A percentile compares a stretch with the other conserved stretches of the same genome.
Conservation (phyloP, 306 rosid genomes). For the Ammopiptanthus mongolicus region DNA sequence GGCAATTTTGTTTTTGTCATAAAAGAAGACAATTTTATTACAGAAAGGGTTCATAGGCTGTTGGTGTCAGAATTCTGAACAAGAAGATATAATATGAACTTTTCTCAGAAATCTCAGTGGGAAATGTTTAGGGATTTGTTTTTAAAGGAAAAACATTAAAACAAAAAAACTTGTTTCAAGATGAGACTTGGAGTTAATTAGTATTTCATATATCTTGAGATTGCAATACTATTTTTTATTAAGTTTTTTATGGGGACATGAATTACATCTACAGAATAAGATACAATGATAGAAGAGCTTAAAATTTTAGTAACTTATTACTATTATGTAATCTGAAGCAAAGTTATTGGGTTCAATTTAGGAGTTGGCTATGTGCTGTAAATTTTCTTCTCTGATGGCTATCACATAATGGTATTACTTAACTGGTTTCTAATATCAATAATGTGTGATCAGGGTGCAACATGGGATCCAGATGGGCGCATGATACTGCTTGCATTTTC, state of each 20-base stretch:
- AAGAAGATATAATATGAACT: background rate
- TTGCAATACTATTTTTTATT: background rate
- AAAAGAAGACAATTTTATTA: background rate
- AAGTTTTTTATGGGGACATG: background rate
- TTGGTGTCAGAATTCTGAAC: background rate
- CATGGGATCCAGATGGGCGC: conserved; percentile 96
- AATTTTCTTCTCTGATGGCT: conserved; percentile 6
- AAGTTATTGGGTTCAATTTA: background rate
- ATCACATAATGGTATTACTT: background rate
- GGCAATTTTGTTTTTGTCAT: background rate
- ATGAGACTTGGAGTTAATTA: background rate
- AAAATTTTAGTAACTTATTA: background rate
- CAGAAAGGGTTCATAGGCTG: background rate
- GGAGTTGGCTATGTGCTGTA: background rate
- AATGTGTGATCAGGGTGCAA: conserved; percentile 66
- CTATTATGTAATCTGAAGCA: background rate
- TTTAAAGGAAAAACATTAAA: background rate
- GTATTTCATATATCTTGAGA: background rate
- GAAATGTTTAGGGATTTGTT: conserved; percentile 3
- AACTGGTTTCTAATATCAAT: conserved; percentile 8
- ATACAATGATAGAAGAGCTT: background rate
- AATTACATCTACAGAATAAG: background rate
- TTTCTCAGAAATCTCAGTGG: background rate
- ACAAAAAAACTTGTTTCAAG: background rate
- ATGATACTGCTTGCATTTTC: conserved; percentile 91